These are phyloP conservation scores for Cicer cuneatum DNA, from an alignment of 306 rosid genomes.

Conservation along the genomic window DNA sequence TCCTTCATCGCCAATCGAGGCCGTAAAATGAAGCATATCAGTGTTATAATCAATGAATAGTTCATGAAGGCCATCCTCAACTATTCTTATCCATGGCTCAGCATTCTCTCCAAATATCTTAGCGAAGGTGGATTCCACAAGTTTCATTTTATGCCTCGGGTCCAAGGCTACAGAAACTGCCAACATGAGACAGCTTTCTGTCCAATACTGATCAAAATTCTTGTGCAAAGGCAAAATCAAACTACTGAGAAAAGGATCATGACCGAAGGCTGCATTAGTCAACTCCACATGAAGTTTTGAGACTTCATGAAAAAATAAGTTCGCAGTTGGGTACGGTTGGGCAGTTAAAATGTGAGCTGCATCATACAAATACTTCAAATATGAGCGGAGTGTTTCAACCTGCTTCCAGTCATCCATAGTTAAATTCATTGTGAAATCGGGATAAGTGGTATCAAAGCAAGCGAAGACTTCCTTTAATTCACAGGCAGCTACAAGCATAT, in stretches of 20 bases:
- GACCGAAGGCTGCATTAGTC: constrained; percentile 64
- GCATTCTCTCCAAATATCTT: constrained; percentile 73
- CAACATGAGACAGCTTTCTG: constrained; percentile 72
- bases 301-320: constrained; percentile 67
- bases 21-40: constrained; percentile 62
- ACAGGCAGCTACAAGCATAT: constrained; percentile 82
- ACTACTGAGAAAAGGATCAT: constrained; percentile 70
- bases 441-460: constrained; percentile 69
- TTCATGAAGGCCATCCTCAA: constrained; percentile 76
- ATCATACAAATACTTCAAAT: constrained; percentile 71
- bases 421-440: constrained; percentile 56
- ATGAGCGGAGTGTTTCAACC: constrained; percentile 69
- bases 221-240: constrained; percentile 70
- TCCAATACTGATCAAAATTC: constrained; percentile 85
- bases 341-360: constrained; percentile 66
- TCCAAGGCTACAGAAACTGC: constrained; percentile 87
- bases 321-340: constrained; percentile 71
- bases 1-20: constrained; percentile 35
- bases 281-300: constrained; percentile 74
- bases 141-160: constrained; percentile 84
- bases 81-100: constrained; percentile 68
- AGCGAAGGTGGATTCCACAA: constrained; percentile 70
- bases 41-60: constrained; percentile 69
- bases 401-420: constrained; percentile 79
- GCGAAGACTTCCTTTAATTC: constrained; percentile 83